Base-by-base conservation (phyloP, 2,329 filamentous ascomycete species). In the Aaosphaeria pasadenensis region DNA sequence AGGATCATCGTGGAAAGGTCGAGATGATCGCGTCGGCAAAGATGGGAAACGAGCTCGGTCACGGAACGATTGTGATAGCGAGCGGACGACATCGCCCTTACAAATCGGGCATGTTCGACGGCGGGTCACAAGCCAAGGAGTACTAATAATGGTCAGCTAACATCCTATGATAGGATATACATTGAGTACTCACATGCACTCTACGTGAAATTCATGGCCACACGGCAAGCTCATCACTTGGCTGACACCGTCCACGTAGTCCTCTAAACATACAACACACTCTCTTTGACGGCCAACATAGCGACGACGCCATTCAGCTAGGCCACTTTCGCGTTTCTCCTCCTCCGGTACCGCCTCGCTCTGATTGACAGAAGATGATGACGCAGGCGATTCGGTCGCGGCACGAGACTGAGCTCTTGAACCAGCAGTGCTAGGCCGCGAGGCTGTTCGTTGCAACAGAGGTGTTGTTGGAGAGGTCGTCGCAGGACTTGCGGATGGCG, bases 51-150 rank as follows among this genome's bases (percentile, higher is more conserved):
- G 58, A 7, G 55, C n/a, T 11, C 54, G 60, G 44, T 66, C 60
- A 39, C 62, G 59, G 48, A 63, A 64, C n/a, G 65, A 63, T 43
- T 66, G 65, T 9, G 63, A 65, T 6, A 70, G 45, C 5, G 66
- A 66, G 11, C 78, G 71, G 11, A 99, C 92, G 33, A 99, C 94
- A 66, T 99, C 94, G 43, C 91, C 91, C 75, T 99, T 99, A 76
- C 94, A 99, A 51, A 99, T 97, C 1, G 94, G 94, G 62, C 94
- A 99, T n/a, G 94, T 99, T 54, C 94, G 86, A 54, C 94, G 87
- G 43, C 92, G 86, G 11, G 91, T 97, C 0, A 92, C 96, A 45
- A 99, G 77, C 94, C 94, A 99, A 2, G 94, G 94, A 4, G 94
- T 97, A 66, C 91, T 96, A 55, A 29, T 33, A 9, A 24, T 52